Conservation (phyloP, 1,139 yeast species). For the Suhomyces kunorum region DNA sequence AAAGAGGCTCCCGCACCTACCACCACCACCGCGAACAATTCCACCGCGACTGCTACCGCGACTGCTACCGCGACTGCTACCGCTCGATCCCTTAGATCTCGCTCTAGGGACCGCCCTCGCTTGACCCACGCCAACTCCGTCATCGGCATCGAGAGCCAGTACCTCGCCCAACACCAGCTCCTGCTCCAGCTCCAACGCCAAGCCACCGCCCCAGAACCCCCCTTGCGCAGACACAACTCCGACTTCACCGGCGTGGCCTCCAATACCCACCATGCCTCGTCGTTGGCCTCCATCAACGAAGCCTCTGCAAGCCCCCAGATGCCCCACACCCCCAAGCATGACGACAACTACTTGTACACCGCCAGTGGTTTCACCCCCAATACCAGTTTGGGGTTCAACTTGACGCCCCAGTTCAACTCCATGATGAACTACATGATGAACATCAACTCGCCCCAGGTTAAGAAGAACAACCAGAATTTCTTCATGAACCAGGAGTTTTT, state of each 20-base stretch:
- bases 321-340: slow-evolving; percentile 43
- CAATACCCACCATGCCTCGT: slow-evolving; percentile 13
- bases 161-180: slow-evolving; percentile 6
- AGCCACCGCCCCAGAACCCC: slow-evolving; percentile 13
- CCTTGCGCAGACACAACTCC: slow-evolving; percentile 35
- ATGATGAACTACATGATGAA: slow-evolving; percentile 45
- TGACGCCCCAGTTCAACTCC: slow-evolving; percentile 48
- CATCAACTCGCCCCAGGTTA: slow-evolving; percentile 37
- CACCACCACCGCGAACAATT: neutral
- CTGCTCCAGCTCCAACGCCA: neutral
- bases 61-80: neutral
- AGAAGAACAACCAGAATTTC: slow-evolving; percentile 23
- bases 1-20: too few relatives aligned
- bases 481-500: slow-evolving; percentile 36
- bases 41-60: neutral
- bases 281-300: slow-evolving; percentile 22
- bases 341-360: slow-evolving; percentile 33
- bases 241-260: slow-evolving; percentile 28
- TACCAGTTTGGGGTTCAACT: slow-evolving; percentile 29
- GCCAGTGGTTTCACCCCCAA: slow-evolving; percentile 40
- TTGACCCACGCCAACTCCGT: slow-evolving; percentile 33
- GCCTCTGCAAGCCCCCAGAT: slow-evolving; percentile 8
- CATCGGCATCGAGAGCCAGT: slow-evolving; percentile 32
- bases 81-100: too few relatives aligned
- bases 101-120: slow-evolving; percentile 26